Base-by-base conservation (phyloP, 1,284 basidiomycete species). In the Ceratobasidium papillatum region DNA sequence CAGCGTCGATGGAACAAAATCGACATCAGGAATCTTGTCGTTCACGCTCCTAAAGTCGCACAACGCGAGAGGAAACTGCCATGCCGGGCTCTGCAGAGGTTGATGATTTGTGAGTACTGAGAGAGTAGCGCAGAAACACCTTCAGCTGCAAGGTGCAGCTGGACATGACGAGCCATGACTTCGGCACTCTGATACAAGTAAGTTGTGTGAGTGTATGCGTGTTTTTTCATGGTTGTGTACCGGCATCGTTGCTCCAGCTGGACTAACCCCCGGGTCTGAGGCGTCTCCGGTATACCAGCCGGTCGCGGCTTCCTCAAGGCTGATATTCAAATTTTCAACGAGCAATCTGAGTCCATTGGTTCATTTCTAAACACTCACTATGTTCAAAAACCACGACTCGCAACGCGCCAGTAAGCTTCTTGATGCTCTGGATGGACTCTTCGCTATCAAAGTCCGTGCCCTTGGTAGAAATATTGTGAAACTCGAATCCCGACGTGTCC, bases 101-200 rank as follows among this genome's bases (percentile, higher is more conserved):
- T 92, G 82, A 92, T 87, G 69, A 91, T 88, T 79, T 91, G 90
- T 82, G 87, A 88, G 27, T 87, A 86, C 32, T 82, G 80, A 62
- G 82, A 80, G 30, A 87, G 80, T 25, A 86, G 82, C 32, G 81
- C 81, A 0, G 84, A 84, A 0, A 83, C 87, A 36, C 88, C 86
- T 2, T 80, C 79, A 0, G 83, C 78, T 0, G 87, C 86, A 22
- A 88, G 84, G 77, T 90, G 89, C 9, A 86, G 84, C 51, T 83
- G 83, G 12, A 90, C 87, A 4, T 88, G 86, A 1, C 81, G 82
- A 3, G 81, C 79, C 22, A 88, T 83, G 0, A 88, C 85, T 5
- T 80, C 78, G 0, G 82, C 78, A 0, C 87, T 89, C 77, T 89
- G 87, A n/a, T 89, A 88, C 59, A 88, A 88, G 88, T 0, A 84